Base-by-base conservation (phyloP, 768 basidiomycete species). In the Psilocybe azurescens region DNA sequence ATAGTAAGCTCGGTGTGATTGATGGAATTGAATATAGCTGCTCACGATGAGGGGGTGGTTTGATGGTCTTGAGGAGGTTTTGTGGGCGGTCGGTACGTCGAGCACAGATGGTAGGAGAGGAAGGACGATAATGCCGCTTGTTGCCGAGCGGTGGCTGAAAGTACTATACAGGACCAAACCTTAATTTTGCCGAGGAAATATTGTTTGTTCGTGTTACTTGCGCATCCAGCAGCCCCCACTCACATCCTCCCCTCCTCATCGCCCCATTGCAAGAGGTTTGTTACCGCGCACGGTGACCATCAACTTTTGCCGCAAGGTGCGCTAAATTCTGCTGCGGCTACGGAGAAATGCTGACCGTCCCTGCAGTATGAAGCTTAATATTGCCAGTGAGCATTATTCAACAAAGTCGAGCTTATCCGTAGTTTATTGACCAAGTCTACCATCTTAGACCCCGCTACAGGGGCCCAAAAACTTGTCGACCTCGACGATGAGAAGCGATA, bases 391-490 rank as follows among this genome's bases (percentile, higher is more conserved):
- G 92, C 81, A 65, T 65, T 47, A 32, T 60, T 57, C 49, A 49
- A 39, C 48, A n/a, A 58, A 46, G 14, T 56, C 14, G 44, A 56
- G 48, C 30, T 9, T 46, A 60, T 33, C 71, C 61, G 56, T 49
- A 18, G 44, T 61, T 59, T 64, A 53, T 65, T 72, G 29, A 59
- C 58, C 33, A 44, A 2, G 39, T 53, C 14, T 39, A 54, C 66
- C 65, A 67, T 66, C 60, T 38, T 69, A 94, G 92, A 97, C 86
- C 94, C 95, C 79, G 95, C 95, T 67, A 99, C 96, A 60, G 96
- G 95, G 78, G 90, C 90, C 73, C 96, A 97, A 90, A 99, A 98
- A 85, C 88, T 91, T 77, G 79, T 97, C 83, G 95, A 96, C 74
- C 73, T 96, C 77, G 96, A 97, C 70, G 94, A 97, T 74, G 95